Base-by-base conservation (phyloP, 2,329 filamentous ascomycete species). In the Daldinia sp. region DNA sequence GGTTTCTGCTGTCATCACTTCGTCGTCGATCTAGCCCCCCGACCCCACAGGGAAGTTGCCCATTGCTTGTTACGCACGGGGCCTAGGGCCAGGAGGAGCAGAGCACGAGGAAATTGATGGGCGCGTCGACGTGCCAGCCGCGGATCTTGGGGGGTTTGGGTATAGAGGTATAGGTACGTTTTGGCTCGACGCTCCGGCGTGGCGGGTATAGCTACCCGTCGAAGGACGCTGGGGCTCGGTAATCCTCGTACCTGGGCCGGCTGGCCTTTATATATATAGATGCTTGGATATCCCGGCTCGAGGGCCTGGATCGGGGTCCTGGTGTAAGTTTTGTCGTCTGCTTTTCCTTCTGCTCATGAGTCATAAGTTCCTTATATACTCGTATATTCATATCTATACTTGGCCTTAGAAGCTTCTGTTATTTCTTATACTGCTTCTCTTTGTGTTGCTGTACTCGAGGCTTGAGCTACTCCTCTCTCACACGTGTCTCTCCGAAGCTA, bases 11-110 rank as follows among this genome's bases (percentile, higher is more conserved):
- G 62, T 65, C 62, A 61, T 67, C 56, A 65, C 57, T 65, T n/a
- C 50, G 55, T 39, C 64, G 58, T 63, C 62, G 62, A 68, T 68
- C 65, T 66, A 61, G 62, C 58, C 53, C 9, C 17, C 11, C 47
- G 43, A 60, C 65, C 65, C 65, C 65, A 67, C 65, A 59, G 34
- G 27, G n/a, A 29, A 45, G 52, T 63, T 48, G 19, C 37, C 39
- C n/a, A n/a, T 19, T 48, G 45, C 17, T 23, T 58, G 25, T 27
- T 25, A 23, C 39, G 21, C 30, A 39, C 21, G 32, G 9, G n/a
- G 27, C 56, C 7, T 49, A 52, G 54, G 48, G 37, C 35, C 19
- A 57, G 8, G 34, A 32, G 27, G 39, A 56, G 15, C 21, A 59
- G 53, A 63, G 56, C 65, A 65, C 59, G 57, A 61, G 65, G n/a